Base-by-base conservation (phyloP, 352 stramenopile genomes). In the Phytophthora palmivora region DNA sequence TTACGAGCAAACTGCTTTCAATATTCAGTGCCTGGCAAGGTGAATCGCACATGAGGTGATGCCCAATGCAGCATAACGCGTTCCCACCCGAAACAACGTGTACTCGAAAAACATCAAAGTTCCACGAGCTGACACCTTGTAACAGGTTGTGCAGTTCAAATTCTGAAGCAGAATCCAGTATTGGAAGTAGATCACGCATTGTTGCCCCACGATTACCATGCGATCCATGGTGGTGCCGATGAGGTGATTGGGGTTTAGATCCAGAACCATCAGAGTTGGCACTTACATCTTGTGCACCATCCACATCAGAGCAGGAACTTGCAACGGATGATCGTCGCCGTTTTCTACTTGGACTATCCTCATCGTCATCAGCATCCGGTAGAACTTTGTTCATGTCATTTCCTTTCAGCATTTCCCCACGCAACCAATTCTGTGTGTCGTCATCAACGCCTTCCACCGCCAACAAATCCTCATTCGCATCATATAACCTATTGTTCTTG, bases 401-500 rank as follows among this genome's bases (percentile, higher is more conserved):
- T 24, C 71, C 73, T 39, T 81, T 79, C 32, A 94, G 63, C n/a
- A 94, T 72, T 54, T 92, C 88, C 1, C 84, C 85, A 10, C 84
- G 84, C 18, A 94, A 64, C 84, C 87, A 96, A 55, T 93, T 91
- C 63, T 94, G 84, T 26, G 84, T 96, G 53, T 94, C 85, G 6
- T 88, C 38, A 56, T 95, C 87, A 4, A 96, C 79, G 18, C 78
- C 85, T 52, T 88, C 77, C 16, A 73, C 85, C 16, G 77, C 70
- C 11, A 92, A 53, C 15, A 93, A 57, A 7, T 89, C 82, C 39
- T 91, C 85, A 38, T 88, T 88, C 3, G 83, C 87, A 41, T 94
- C 84, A 56, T 96, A 95, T 9, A 96, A 58, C 3, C 80, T 77
- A 51, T 95, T 95, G 61, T 89, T 92, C 56, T 94, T 94, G 68